Evolutionary conservation across 306 rosid genomes (phyloP).

Genomic region (Biancaea sappan): DNA sequence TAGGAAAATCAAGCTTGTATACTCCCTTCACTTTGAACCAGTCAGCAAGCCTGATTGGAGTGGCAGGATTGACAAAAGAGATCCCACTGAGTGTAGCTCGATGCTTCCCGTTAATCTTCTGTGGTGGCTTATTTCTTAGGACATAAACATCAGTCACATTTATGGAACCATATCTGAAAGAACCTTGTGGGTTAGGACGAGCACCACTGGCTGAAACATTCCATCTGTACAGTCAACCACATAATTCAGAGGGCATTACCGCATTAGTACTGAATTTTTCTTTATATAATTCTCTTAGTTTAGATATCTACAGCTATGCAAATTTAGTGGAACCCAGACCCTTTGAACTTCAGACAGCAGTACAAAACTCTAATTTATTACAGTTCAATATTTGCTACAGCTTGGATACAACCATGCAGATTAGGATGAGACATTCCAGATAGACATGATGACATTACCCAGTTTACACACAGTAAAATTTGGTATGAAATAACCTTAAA

Average conservation of each 20-base stretch:
- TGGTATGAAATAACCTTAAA: not conserved
- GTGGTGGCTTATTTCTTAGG: conserved; percentile 70
- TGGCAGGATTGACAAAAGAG: conserved; percentile 78
- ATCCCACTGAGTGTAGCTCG: conserved; percentile 81
- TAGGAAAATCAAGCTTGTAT: conserved; percentile 90
- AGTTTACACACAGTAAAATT: not conserved
- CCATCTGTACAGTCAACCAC: conserved; percentile 65
- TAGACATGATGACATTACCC: not conserved
- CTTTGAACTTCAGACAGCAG: too few relatives aligned
- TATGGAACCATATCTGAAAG: conserved; percentile 93
- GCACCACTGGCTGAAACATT: conserved; percentile 99
- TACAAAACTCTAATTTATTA: not conserved
- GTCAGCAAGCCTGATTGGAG: conserved; percentile 93
- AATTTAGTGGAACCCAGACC: not conserved
- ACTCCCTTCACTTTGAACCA: conserved; percentile 65
- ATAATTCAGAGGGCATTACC: conserved; percentile 23
- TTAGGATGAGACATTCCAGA: not conserved
- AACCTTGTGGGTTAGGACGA: conserved; percentile 98
- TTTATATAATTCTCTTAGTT: conserved; percentile 1
- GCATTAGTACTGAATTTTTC: too few relatives aligned
- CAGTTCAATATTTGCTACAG: not conserved
- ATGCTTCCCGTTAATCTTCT: conserved; percentile 61
- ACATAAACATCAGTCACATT: conserved; percentile 89
- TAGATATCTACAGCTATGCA: not conserved
- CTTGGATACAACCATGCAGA: not conserved